Evolutionary conservation across 257 asterid genomes (phyloP).

Genomic region (Verbascum thapsus): DNA sequence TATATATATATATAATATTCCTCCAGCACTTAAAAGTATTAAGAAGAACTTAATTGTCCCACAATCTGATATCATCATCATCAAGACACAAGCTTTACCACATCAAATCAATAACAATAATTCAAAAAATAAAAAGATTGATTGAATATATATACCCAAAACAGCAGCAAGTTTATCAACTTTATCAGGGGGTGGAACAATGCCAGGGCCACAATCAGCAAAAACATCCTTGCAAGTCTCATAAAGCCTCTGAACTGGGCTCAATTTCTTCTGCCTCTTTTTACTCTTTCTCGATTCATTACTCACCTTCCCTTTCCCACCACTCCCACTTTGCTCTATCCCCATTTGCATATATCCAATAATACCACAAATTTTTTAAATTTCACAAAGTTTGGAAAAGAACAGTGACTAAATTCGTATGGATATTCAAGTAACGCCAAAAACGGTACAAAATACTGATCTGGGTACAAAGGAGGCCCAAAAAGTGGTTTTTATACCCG

Average conservation of each 20-base stretch:
- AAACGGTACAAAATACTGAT: constrained; percentile 29
- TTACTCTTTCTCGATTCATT: constrained; percentile 51
- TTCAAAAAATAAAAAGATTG: neutral
- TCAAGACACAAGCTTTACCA: neutral
- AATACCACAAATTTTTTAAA: no score
- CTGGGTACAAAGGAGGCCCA: constrained; percentile 11
- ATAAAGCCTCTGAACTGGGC: constrained; percentile 69
- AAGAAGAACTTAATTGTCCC: neutral
- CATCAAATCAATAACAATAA: neutral
- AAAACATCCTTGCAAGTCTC: constrained; percentile 74
- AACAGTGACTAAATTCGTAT: constrained; percentile 16
- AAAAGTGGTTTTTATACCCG: neutral
- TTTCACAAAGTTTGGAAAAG: no score
- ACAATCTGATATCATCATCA: constrained; percentile 22
- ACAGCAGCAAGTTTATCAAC: constrained; percentile 61
- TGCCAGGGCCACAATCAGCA: constrained; percentile 81
- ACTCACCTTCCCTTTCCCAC: constrained; percentile 49
- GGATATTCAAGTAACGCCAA: constrained; percentile 7
- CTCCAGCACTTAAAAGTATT: neutral
- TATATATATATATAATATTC: neutral
- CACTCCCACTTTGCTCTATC: constrained; percentile 54
- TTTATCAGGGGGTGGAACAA: constrained; percentile 74
- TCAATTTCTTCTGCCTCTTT: constrained; percentile 43
- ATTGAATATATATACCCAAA: constrained; percentile 67
- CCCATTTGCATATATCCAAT: constrained; percentile 58